Evolutionary conservation across 257 asterid genomes (phyloP).

Genomic region (Solanum clarkiae): DNA sequence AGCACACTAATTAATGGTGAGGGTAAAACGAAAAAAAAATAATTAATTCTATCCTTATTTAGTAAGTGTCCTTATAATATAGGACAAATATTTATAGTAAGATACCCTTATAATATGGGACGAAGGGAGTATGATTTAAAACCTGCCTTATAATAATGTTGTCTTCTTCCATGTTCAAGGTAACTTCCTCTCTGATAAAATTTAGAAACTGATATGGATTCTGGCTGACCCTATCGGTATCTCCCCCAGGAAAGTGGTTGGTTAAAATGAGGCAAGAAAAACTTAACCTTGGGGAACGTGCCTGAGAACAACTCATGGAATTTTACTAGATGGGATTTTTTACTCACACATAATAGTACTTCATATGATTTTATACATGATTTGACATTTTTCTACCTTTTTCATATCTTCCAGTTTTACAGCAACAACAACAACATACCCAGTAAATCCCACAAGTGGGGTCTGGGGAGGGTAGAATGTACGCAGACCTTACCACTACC

Average conservation of each 20-base stretch:
- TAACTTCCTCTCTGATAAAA: background rate
- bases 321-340: background rate
- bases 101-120: too few species aligned
- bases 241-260: background rate
- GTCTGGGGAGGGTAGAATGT: too few species aligned
- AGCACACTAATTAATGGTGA: too few species aligned
- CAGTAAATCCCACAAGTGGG: too few species aligned
- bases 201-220: background rate
- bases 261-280: background rate
- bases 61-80: too few species aligned
- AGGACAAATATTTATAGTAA: too few species aligned
- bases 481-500: too few species aligned
- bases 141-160: background rate
- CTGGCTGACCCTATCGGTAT: background rate
- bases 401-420: background rate
- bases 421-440: too few species aligned
- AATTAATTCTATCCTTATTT: too few species aligned
- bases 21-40: too few species aligned
- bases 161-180: background rate
- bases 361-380: background rate
- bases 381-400: background rate
- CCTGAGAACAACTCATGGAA: background rate
- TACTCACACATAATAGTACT: background rate
- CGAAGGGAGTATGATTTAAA: background rate
- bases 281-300: background rate